Base-by-base conservation (phyloP, 768 basidiomycete species). In the Russula sp. region DNA sequence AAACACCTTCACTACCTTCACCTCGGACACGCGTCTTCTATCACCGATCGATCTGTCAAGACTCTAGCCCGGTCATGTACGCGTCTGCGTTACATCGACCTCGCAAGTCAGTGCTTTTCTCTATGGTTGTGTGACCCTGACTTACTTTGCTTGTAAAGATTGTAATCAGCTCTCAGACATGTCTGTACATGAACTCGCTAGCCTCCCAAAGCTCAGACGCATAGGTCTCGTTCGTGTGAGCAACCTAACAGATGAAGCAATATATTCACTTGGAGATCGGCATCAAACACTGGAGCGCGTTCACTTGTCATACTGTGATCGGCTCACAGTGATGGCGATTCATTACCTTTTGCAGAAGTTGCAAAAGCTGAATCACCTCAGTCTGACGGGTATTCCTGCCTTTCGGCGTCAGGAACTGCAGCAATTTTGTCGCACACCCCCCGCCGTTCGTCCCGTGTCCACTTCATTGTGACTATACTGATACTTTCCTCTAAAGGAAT, bases 281-380 rank as follows among this genome's bases (percentile, higher is more conserved):
- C 85, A 91, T 68, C 83, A 84, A 34, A 88, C 92, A 9, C 80
- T 98, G 25, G 97, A 99, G 72, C 87, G 97, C 43, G 93, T 99
- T 22, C 97, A 99, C 74, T 78, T 99, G 52, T 97, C 93, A 2
- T 98, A 98, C 71, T 99, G 97, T 73, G 93, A 97, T 72, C 90
- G 95, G 69, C 88, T 99, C 59, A 85, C 90, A 7, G 90, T 98
- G 67, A 82, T 87, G 76, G 94, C 94, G 18, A 83, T 98, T 52
- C 89, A 95, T 69, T 92, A 88, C 73, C 81, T 99, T 48, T 81
- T 99, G 46, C 86, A 89, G 70, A 87, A 88, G 69, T 80, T 98
- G n/a, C 85, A 85, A 70, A 90, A 90, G 67, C 77, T 99, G 35
- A 97, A 93, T 1, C 97, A 99, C 76, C 80, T 99, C 50, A 96